Percentiles rank a stretch among this genome's conserved stretches.
These are phyloP conservation scores for Decorospora gaudefroyi DNA, from an alignment of 2,329 filamentous ascomycete genomes.

Conservation along the genomic window DNA sequence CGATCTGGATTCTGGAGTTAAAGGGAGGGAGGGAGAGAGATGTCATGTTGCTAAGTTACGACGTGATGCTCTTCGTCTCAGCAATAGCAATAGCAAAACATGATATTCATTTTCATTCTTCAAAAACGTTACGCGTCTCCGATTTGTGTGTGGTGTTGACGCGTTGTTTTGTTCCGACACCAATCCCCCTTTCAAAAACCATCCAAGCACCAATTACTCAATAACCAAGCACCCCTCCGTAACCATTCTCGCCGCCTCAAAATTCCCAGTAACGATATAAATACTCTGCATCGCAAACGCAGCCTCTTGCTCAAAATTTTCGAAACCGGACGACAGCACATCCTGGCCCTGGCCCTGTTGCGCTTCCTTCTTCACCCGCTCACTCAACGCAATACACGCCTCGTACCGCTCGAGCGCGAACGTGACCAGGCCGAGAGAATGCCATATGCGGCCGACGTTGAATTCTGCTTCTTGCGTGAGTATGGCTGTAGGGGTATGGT, in stretches of 20 bases:
- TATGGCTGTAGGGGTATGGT: conserved; percentile 49
- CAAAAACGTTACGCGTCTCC: background rate
- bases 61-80: conserved; percentile 8
- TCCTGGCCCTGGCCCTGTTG: conserved; percentile 22
- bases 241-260: conserved; percentile 63
- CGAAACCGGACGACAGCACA: conserved; percentile 50
- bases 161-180: too few species aligned
- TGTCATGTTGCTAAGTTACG: background rate
- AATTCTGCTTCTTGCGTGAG: conserved; percentile 77
- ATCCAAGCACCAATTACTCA: conserved; percentile 23
- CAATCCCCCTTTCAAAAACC: background rate
- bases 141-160: too few species aligned
- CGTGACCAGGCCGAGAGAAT: conserved; percentile 72
- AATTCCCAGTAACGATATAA: conserved; percentile 67
- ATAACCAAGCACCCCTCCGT: conserved; percentile 62
- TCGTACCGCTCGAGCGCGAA: conserved; percentile 75
- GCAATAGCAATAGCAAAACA: conserved; percentile 4
- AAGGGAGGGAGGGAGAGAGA: background rate
- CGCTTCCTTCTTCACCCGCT: conserved; percentile 46
- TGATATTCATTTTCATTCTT: background rate
- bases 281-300: conserved; percentile 75
- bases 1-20: conserved; percentile 1
- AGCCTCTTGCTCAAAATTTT: conserved; percentile 70
- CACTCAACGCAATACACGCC: conserved; percentile 57
- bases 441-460: conserved; percentile 77